These are phyloP conservation scores for Ceratobasidium sp. DNA, from an alignment of 1,284 basidiomycete species.

Conservation along the genomic window DNA sequence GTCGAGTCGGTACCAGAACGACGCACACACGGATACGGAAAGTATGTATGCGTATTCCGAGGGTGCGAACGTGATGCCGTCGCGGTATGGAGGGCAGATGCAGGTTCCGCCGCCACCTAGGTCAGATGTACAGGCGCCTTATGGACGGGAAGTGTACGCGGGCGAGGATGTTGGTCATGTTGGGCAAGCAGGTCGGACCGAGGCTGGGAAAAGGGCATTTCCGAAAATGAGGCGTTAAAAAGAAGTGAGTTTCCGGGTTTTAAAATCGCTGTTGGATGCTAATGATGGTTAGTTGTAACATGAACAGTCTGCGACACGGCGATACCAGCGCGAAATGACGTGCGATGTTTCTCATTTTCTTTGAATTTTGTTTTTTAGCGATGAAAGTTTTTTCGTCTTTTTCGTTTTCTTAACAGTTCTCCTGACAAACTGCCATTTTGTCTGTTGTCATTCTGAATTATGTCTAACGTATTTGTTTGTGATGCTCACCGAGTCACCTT, in stretches of 20 bases:
- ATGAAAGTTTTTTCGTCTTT: not conserved
- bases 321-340: slow-evolving; percentile 7
- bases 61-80: slow-evolving; percentile 34
- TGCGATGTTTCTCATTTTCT: not conserved
- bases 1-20: slow-evolving; percentile 19
- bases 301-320: not conserved
- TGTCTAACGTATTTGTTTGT: slow-evolving; percentile 10
- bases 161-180: not conserved
- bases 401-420: not conserved
- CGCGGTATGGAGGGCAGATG: slow-evolving; percentile 11
- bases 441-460: slow-evolving; percentile 26
- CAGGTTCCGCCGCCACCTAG: not conserved
- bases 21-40: slow-evolving; percentile 29
- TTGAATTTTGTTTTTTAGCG: slow-evolving; percentile 8
- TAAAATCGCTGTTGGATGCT: not conserved
- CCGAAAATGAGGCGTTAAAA: not conserved
- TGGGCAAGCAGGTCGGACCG: not conserved
- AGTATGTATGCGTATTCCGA: slow-evolving; percentile 42
- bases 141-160: not conserved
- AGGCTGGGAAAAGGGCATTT: not conserved
- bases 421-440: not conserved
- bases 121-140: slow-evolving; percentile 6
- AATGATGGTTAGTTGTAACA: not conserved
- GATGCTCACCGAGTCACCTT: not conserved
- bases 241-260: slow-evolving; percentile 6